phyloP scores from a whole-genome alignment of 495 filamentous ascomycete species.

The Neurospora sp. region DNA sequence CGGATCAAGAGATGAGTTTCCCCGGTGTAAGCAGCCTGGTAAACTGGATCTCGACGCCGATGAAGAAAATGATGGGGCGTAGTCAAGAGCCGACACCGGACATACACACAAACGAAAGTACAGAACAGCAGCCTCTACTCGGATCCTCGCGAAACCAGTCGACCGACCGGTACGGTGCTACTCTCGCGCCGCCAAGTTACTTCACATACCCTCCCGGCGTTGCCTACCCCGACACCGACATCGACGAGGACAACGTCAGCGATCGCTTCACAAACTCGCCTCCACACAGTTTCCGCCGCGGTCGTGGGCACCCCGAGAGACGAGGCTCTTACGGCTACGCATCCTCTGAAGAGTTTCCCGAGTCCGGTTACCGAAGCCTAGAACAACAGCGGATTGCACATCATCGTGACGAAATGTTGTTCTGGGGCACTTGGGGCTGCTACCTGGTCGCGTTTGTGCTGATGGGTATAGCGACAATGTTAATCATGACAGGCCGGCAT shows the following conservation, averaged over 20 bases:
- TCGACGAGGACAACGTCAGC: slow-evolving; percentile 15
- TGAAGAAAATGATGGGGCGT: slow-evolving; percentile 29
- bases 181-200: slow-evolving; percentile 8
- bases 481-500: slow-evolving; percentile 44
- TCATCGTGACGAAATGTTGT: slow-evolving; percentile 38
- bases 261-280: slow-evolving; percentile 10
- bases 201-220: slow-evolving; percentile 7
- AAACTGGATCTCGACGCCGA: slow-evolving; percentile 30
- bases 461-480: slow-evolving; percentile 40
- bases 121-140: slow-evolving; percentile 29
- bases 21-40: slow-evolving; percentile 37
- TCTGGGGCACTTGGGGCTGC: slow-evolving; percentile 30
- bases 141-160: slow-evolving; percentile 6
- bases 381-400: slow-evolving; percentile 27
- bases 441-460: slow-evolving; percentile 42
- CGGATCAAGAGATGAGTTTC: slow-evolving; percentile 35
- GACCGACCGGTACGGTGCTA: neutral
- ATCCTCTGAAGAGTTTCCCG: slow-evolving; percentile 24
- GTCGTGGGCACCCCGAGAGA: slow-evolving; percentile 13
- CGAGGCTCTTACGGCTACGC: slow-evolving; percentile 18
- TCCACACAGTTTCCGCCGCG: slow-evolving; percentile 10
- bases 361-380: slow-evolving; percentile 27
- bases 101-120: neutral
- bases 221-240: slow-evolving; percentile 17
- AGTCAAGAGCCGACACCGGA: neutral